Percentiles rank a stretch among this genome's conserved stretches.
Conservation (phyloP, 1,139 yeast species). For the Suhomyces coccinellae region DNA sequence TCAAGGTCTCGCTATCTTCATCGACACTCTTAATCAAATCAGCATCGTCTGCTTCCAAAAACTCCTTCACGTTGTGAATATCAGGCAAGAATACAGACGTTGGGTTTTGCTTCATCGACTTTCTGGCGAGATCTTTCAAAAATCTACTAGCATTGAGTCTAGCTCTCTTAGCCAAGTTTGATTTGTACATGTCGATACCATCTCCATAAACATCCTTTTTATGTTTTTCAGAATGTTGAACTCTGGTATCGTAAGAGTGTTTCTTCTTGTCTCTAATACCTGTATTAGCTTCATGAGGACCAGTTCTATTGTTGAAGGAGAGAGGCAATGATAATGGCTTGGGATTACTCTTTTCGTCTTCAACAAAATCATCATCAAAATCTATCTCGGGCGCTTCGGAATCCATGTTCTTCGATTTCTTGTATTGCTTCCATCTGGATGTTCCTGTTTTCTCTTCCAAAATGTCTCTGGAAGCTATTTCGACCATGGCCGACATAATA, state of each 20-base stretch:
- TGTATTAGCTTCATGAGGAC: slow-evolving; percentile 66
- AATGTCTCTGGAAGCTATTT: slow-evolving; percentile 68
- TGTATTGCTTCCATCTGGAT: slow-evolving; percentile 48
- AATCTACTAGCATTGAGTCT: slow-evolving; percentile 55
- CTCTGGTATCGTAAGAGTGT: slow-evolving; percentile 77
- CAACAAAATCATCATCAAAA: slow-evolving; percentile 29
- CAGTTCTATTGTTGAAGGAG: slow-evolving; percentile 86
- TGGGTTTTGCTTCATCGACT: slow-evolving; percentile 42
- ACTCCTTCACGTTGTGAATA: slow-evolving; percentile 53
- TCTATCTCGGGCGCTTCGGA: slow-evolving; percentile 25
- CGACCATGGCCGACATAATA: slow-evolving; percentile 66
- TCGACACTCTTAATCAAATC: slow-evolving; percentile 38
- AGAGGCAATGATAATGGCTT: slow-evolving; percentile 48
- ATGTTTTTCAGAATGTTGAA: slow-evolving; percentile 66
- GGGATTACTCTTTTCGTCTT: slow-evolving; percentile 29
- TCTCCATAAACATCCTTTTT: slow-evolving; percentile 72
- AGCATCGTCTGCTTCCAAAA: slow-evolving; percentile 49
- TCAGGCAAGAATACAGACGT: slow-evolving; percentile 54
- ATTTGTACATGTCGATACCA: slow-evolving; percentile 64
- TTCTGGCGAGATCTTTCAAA: slow-evolving; percentile 54
- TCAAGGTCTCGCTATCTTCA: slow-evolving; percentile 41
- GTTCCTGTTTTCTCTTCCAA: slow-evolving; percentile 48
- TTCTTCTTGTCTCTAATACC: slow-evolving; percentile 86
- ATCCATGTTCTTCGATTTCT: slow-evolving; percentile 20
- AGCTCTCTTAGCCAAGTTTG: slow-evolving; percentile 46